Base-by-base conservation (phyloP, 495 filamentous ascomycete genomes). In the Symbiotaphrina buchneri region DNA sequence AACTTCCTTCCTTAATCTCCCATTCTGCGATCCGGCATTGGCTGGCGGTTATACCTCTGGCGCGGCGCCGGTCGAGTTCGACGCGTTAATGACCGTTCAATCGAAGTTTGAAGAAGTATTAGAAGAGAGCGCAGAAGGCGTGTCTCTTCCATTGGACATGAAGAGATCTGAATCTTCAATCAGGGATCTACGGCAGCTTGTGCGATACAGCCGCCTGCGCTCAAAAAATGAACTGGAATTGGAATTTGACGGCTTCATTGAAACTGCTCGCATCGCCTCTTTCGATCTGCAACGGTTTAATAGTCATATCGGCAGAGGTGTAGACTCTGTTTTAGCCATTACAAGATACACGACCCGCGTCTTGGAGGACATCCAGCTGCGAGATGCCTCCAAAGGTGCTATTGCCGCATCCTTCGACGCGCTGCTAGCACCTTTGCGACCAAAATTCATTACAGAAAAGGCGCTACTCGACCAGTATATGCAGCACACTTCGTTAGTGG, bases 121-220 rank as follows among this genome's bases (percentile, higher is more conserved):
- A 4, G 61, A 74, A 34, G 62, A 64, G 28, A 59, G 58, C 10
- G 55, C 61, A 3, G 52, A 61, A 13, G 56, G 64, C n/a, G 61
- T 60, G 1, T 60, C 59, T 4, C 49, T 78, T 10, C 74, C 72
- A 1, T 46, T 70, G 35, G 65, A 71, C 38, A 75, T 80, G 63
- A 77, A 74, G 48, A 54, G 66, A 18, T 65, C 71, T 11, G 75
- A 82, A 41, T 55, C 67, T 13, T 66, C 70, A 3, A 70, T 84
- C 16, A 71, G 78, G 36, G 74, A 80, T 35, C 53, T 83, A 16
- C 65, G 71, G 8, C 72, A 75, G 31, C 46, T 72, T 27, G 70
- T 80, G 22, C 62, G 65, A 24, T 58, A 50, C 36, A 58, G 54
- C 38, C 38, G 41, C 10, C 45, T 63, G 1, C 55, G 53, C 7